These are phyloP conservation scores for Solanum medicagineum DNA, from an alignment of 257 asterid species.

Conservation along the genomic window DNA sequence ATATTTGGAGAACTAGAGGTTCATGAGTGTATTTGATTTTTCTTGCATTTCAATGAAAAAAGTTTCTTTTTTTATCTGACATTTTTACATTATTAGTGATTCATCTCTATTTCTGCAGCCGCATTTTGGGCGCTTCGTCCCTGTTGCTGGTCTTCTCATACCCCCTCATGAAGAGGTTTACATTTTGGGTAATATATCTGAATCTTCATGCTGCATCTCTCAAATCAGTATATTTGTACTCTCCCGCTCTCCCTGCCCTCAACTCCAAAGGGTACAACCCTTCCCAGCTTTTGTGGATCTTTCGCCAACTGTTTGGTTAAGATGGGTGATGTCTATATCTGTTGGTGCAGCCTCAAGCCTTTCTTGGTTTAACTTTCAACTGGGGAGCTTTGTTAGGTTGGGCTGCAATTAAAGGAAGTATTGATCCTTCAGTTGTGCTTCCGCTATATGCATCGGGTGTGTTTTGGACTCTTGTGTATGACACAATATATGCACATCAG, in stretches of 20 bases:
- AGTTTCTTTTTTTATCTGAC: not conserved
- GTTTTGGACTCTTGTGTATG: constrained; percentile 70
- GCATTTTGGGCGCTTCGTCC: constrained; percentile 61
- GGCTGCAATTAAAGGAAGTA: constrained; percentile 77
- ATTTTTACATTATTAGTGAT: not conserved
- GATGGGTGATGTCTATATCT: constrained; percentile 3
- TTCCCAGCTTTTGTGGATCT: not conserved
- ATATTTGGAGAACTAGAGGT: not conserved
- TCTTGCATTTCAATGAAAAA: not conserved
- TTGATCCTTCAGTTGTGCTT: constrained; percentile 56
- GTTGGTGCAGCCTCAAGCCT: constrained; percentile 88
- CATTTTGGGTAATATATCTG: constrained; percentile 59
- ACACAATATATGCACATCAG: constrained; percentile 95
- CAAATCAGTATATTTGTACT: not conserved
- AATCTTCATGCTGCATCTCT: not conserved
- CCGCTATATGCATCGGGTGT: constrained; percentile 65
- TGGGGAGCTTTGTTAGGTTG: constrained; percentile 90
- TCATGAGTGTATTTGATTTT: not conserved
- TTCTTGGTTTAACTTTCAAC: constrained; percentile 69
- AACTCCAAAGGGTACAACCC: not conserved
- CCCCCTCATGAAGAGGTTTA: constrained; percentile 87
- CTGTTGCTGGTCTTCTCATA: constrained; percentile 62
- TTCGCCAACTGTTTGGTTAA: not conserved
- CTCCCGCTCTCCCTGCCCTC: not conserved
- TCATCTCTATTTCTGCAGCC: constrained; percentile 34